A percentile compares a stretch with the other conserved stretches of the same genome.
phyloP scores from a whole-genome alignment of 1,139 yeast genomes.

The Zygotorulaspora mrakii region DNA sequence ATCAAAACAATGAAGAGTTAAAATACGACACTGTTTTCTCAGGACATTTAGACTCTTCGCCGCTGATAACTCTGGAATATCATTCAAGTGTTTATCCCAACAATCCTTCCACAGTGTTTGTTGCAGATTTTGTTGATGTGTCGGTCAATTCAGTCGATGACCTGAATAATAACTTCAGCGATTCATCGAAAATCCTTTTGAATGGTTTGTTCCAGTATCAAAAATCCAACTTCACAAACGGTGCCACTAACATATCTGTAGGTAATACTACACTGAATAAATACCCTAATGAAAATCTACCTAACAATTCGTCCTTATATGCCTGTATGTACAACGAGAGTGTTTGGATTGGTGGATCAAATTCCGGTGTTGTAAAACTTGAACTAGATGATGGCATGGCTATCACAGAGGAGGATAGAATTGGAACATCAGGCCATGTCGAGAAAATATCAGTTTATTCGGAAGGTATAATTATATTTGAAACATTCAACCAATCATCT shows the following conservation, averaged over 20 bases:
- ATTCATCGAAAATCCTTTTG: constrained; percentile 38
- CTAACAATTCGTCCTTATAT: constrained; percentile 33
- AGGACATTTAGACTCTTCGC: constrained; percentile 63
- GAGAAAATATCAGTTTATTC: constrained; percentile 20
- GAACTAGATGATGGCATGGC: constrained; percentile 17
- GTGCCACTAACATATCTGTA: constrained; percentile 41
- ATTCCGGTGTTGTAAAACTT: constrained; percentile 28
- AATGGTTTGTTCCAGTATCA: constrained; percentile 85
- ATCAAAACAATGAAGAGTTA: constrained; percentile 73
- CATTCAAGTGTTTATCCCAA: constrained; percentile 37
- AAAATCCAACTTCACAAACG: constrained; percentile 57
- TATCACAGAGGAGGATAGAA: constrained; percentile 13
- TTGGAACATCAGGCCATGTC: constrained; percentile 20
- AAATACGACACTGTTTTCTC: constrained; percentile 76
- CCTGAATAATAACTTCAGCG: constrained; percentile 38
- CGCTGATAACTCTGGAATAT: constrained; percentile 49
- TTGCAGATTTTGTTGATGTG: constrained; percentile 68
- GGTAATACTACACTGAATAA: constrained; percentile 67
- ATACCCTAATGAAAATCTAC: constrained; percentile 50
- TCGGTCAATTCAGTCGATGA: constrained; percentile 51
- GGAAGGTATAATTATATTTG: constrained; percentile 27
- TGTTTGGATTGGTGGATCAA: constrained; percentile 25
- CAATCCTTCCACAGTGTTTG: constrained; percentile 45
- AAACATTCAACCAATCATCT: constrained; percentile 19
- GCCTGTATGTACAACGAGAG: constrained; percentile 29